A percentile compares a stretch with the other conserved stretches of the same genome.
Conservation (phyloP, 176 grass and related monocot genomes). For the Calamus simplicifolius region DNA sequence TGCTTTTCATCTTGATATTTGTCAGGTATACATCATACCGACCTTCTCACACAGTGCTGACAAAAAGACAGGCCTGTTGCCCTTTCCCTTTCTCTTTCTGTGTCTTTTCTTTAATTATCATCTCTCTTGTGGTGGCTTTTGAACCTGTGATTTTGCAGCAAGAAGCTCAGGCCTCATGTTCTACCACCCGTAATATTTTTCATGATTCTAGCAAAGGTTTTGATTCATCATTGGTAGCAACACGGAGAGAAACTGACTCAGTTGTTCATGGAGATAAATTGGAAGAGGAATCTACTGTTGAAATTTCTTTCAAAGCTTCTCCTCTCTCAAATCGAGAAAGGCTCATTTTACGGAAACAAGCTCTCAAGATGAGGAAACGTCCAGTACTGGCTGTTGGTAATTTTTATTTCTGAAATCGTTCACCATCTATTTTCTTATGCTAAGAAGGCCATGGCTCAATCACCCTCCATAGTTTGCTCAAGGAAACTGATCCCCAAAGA, state of each 20-base stretch:
- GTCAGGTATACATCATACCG: no score
- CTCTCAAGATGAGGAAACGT: constrained; percentile 67
- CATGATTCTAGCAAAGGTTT: constrained; percentile 13
- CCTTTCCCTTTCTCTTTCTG: background rate
- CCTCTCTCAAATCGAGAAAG: constrained; percentile 89
- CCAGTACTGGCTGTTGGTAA: constrained; percentile 82
- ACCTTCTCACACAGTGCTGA: no score
- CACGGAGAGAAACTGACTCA: background rate
- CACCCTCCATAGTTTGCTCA: no score
- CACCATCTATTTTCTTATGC: no score
- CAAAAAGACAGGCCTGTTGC: no score
- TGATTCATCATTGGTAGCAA: constrained; percentile 3
- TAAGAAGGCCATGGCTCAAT: no score
- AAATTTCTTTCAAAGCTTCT: constrained; percentile 33
- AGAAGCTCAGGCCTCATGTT: constrained; percentile 15
- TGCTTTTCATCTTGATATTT: no score
- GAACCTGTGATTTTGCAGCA: constrained; percentile 29
- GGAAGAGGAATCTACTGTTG: constrained; percentile 15
- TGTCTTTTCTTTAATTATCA: background rate
- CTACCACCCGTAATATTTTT: constrained; percentile 18
- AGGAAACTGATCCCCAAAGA: no score
- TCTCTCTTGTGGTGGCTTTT: constrained; percentile 13
- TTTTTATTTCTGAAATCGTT: constrained; percentile 7
- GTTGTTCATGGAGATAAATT: constrained; percentile 9
- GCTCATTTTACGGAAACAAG: constrained; percentile 84